Conservation (phyloP, 805 yeast species). For the Schizosaccharomyces osmophilus region DNA sequence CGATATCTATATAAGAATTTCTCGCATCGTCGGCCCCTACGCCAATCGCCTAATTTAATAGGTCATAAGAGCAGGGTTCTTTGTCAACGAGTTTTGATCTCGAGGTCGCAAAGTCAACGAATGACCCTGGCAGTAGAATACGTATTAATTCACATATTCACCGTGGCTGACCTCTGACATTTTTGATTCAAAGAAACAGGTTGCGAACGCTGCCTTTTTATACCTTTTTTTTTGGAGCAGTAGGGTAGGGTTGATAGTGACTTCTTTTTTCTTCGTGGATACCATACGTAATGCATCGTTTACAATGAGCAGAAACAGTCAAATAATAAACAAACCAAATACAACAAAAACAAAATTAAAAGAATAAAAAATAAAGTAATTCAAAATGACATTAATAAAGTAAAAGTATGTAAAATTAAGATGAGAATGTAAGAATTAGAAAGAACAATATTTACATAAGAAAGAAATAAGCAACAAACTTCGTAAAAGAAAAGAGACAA, state of each 20-base stretch:
- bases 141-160: not conserved
- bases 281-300: too few relatives aligned
- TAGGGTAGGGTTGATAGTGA: not conserved
- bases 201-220: not conserved
- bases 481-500: not conserved
- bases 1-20: not conserved
- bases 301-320: too few relatives aligned
- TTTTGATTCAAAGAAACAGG: not conserved
- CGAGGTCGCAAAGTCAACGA: not conserved
- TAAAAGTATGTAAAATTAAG: not conserved
- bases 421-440: not conserved
- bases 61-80: conserved; percentile 1
- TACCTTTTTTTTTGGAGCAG: not conserved
- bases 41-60: conserved; percentile 1
- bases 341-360: not conserved
- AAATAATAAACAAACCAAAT: too few relatives aligned
- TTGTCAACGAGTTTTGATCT: not conserved
- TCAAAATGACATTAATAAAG: not conserved
- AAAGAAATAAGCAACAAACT: not conserved
- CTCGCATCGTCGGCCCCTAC: conserved; percentile 2
- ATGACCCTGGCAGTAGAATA: not conserved
- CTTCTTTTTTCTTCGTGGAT: not conserved
- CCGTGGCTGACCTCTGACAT: conserved; percentile 1
- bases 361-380: not conserved
- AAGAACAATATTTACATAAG: not conserved